These are phyloP conservation scores for Colletotrichum truncatum DNA, from an alignment of 2,329 filamentous ascomycete genomes.

Conservation along the genomic window DNA sequence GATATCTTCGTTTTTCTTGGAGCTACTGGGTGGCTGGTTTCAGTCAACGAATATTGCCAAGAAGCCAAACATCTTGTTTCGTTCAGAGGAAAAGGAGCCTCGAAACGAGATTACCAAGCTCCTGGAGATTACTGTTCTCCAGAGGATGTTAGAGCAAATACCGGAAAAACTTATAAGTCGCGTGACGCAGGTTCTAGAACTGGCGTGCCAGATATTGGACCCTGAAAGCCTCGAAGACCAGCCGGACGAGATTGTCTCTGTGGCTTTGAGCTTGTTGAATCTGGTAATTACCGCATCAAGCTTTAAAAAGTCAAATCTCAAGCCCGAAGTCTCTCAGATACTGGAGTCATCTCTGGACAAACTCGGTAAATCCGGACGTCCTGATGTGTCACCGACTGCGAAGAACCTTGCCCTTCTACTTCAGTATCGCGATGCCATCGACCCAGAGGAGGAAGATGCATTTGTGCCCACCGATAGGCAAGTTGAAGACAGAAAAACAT, in stretches of 20 bases:
- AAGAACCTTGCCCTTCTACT: constrained; percentile 65
- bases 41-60: constrained; percentile 35
- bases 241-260: constrained; percentile 58
- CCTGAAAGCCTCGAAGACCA: constrained; percentile 51
- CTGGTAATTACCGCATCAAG: constrained; percentile 65
- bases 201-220: constrained; percentile 68
- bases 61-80: constrained; percentile 38
- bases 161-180: constrained; percentile 71
- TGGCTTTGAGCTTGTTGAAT: constrained; percentile 70
- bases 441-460: constrained; percentile 49
- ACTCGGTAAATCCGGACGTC: constrained; percentile 48
- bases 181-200: constrained; percentile 70
- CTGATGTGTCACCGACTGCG: constrained; percentile 61
- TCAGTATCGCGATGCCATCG: constrained; percentile 63
- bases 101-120: constrained; percentile 58
- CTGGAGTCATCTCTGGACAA: constrained; percentile 59
- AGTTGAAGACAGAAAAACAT: constrained; percentile 68
- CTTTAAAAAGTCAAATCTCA: constrained; percentile 60
- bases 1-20: constrained; percentile 68
- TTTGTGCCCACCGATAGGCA: constrained; percentile 55
- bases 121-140: constrained; percentile 68
- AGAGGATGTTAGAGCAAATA: constrained; percentile 71
- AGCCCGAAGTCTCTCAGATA: constrained; percentile 48
- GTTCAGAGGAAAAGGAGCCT: constrained; percentile 38
- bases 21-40: constrained; percentile 68